Percentiles rank a stretch among this genome's conserved stretches.
Conservation (phyloP, 2,329 filamentous ascomycete genomes). For the Fusarium sp. region DNA sequence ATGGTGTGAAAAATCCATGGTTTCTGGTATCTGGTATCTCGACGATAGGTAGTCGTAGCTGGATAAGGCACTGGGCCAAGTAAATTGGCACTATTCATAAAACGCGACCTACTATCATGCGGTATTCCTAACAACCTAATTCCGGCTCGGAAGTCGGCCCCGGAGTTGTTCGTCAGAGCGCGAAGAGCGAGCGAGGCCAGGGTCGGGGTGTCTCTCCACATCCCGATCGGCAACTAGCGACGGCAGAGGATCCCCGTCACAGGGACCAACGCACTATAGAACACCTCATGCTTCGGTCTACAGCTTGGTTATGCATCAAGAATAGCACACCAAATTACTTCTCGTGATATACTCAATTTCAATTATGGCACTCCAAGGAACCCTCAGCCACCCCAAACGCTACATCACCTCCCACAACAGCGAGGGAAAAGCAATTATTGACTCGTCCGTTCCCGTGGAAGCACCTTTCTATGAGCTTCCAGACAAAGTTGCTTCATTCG, state of each 20-base stretch:
- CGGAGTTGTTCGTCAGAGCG: constrained; percentile 1
- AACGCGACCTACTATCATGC: background rate
- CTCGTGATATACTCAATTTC: background rate
- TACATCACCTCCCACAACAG: constrained; percentile 44
- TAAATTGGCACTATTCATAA: background rate
- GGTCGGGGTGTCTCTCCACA: constrained; percentile 12
- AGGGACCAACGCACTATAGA: background rate
- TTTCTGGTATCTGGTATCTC: background rate
- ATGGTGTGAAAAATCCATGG: constrained; percentile 44
- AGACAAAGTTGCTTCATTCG: constrained; percentile 34
- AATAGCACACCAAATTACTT: too few species aligned
- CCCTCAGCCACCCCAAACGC: constrained; percentile 34
- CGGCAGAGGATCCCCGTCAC: background rate
- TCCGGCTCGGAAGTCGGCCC: background rate
- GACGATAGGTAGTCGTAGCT: too few species aligned
- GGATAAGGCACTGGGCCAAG: too few species aligned
- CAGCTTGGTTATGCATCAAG: background rate
- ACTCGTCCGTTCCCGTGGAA: constrained; percentile 8
- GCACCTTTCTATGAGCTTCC: constrained; percentile 38
- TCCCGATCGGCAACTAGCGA: constrained; percentile 11
- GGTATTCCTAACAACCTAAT: background rate
- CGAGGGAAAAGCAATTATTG: constrained; percentile 43
- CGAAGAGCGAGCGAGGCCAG: background rate
- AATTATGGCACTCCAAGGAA: constrained; percentile 30
- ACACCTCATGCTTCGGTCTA: background rate